Conservation (phyloP, 176 grass and related monocot genomes). For the Zoysia japonica region DNA sequence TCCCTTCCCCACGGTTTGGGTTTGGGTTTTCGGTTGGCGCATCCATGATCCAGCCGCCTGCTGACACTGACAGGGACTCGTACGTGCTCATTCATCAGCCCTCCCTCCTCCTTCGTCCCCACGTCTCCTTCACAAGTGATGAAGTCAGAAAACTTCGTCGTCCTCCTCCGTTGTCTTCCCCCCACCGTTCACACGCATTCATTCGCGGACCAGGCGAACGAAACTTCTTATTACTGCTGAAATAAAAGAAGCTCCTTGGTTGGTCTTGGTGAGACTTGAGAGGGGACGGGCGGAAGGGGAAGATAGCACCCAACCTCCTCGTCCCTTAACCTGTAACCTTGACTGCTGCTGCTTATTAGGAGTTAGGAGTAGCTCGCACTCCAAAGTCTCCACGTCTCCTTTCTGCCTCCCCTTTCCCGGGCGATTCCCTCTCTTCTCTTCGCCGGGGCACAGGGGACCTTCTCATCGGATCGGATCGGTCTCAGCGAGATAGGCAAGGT, state of each 20-base stretch:
- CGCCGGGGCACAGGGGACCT: background rate
- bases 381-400: background rate
- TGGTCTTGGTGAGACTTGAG: background rate
- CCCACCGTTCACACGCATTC: background rate
- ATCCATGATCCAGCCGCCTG: too few relatives aligned
- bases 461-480: background rate
- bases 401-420: background rate
- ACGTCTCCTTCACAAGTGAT: background rate
- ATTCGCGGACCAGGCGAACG: background rate
- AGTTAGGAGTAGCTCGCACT: background rate
- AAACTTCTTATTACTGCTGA: background rate
- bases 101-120: too few relatives aligned
- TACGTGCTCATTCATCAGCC: too few relatives aligned
- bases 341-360: constrained; percentile 3
- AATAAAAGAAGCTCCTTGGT: constrained; percentile 6
- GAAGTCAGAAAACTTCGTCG: background rate
- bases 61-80: too few relatives aligned
- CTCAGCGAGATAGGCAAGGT: constrained; percentile 30
- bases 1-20: too few relatives aligned
- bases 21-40: background rate
- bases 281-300: background rate
- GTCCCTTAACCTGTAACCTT: background rate
- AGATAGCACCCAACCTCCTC: background rate
- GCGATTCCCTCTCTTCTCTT: constrained; percentile 21
- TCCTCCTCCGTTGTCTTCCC: background rate